Percentiles rank a stretch among this genome's conserved stretches.
These are phyloP conservation scores for Baorangia bicolor DNA, from an alignment of 768 basidiomycete genomes.

Conservation along the genomic window DNA sequence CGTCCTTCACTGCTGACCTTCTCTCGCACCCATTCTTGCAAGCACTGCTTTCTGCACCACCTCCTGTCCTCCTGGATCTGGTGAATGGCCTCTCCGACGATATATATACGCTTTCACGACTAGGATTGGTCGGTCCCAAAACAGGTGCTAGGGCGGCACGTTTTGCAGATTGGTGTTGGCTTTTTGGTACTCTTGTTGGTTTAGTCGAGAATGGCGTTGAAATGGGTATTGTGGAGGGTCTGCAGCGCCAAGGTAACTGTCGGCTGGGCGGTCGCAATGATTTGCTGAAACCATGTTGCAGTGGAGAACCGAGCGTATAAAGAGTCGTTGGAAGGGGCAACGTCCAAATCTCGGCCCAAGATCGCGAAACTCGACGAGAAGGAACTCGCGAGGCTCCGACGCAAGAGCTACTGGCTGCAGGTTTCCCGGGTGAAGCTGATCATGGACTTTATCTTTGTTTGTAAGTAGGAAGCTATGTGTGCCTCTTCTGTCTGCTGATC, in stretches of 20 bases:
- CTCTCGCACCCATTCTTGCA: slow-evolving; percentile 65
- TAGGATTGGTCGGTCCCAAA: slow-evolving; percentile 67
- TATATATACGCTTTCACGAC: slow-evolving; percentile 66
- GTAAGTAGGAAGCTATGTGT: slow-evolving; percentile 43
- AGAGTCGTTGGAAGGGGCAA: slow-evolving; percentile 71
- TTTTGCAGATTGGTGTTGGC: slow-evolving; percentile 87
- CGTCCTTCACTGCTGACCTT: slow-evolving; percentile 19
- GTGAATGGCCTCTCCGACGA: slow-evolving; percentile 76
- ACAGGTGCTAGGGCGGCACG: slow-evolving; percentile 68
- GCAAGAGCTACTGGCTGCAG: slow-evolving; percentile 76
- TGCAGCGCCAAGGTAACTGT: slow-evolving; percentile 59
- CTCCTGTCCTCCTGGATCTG: slow-evolving; percentile 78
- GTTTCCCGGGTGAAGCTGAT: slow-evolving; percentile 66
- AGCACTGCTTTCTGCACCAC: slow-evolving; percentile 74
- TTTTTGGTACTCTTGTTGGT: slow-evolving; percentile 73
- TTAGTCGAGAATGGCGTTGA: slow-evolving; percentile 85
- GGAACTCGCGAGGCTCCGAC: slow-evolving; percentile 64
- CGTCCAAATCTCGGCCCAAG: slow-evolving; percentile 65
- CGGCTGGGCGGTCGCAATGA: neutral
- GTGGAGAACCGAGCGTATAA: slow-evolving; percentile 72
- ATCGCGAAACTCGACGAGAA: slow-evolving; percentile 60
- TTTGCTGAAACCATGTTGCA: slow-evolving; percentile 28
- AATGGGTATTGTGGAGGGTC: slow-evolving; percentile 61
- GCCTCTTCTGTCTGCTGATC: slow-evolving; percentile 7
- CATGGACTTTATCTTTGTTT: slow-evolving; percentile 88